Evolutionary conservation across 805 yeast species (phyloP), one percentile per base, ranked within the genome.

Genomic region (Metschnikowia lachancei): DNA sequence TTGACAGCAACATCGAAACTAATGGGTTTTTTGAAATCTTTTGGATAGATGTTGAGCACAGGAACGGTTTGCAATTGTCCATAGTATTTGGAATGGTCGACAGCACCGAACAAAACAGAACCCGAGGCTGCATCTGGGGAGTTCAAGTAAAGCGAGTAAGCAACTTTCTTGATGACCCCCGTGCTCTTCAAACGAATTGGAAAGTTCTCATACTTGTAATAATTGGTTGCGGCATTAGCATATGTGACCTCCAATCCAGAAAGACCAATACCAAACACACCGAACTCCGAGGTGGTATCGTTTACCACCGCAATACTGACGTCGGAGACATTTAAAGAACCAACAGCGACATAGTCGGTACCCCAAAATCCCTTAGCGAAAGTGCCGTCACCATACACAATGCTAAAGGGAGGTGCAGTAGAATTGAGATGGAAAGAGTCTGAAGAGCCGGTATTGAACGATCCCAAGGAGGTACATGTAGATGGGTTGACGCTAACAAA

Each of bases 61-160:
- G 70, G 72, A 7, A 83, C 60, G 0, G 79, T 64, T 36, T 14
- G 50, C 41, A n/a, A 50, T 36, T 14, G 31, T 39, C 44, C 18
- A 41, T 33, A n/a, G 43, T 16, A 19, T 35, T 44, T 30, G 33
- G 33, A 31, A 47, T 30, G 16, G 40, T 72, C 41, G 11, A 41
- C 45, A 19, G 14, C 35, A 36, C 39, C 39, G 22, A 36, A 36
- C 39, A 36, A 36, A 20, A 36, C 29, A 10, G 64, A 56, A 9
- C 76, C 76, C 2, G 62, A 30, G 11, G 41, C 47, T 2, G 29
- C 12, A 11, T 36, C n/a, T 1, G 2, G 6, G 10, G 20, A 17
- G 29, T 36, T 76, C 61, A 87, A 70, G 57, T 70, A 85, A 45
- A 87, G 67, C 0, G 92, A 85, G 61, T 83, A 87, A 0, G 78